Conservation (phyloP, 371 early-diverging fungal genomes). For the Chytridium lagenaria region DNA sequence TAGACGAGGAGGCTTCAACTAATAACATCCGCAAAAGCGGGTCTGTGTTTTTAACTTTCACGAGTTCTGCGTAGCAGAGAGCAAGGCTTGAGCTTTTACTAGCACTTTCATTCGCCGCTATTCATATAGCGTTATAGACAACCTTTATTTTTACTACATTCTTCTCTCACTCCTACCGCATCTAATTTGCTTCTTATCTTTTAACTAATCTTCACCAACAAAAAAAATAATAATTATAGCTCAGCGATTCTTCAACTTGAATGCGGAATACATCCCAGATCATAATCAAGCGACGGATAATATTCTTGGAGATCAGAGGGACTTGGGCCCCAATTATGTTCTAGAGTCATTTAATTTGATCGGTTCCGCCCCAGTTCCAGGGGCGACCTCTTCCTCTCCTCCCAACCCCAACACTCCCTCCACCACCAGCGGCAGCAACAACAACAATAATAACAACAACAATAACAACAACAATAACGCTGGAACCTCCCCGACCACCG, state of each 20-base stretch:
- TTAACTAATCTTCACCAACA: neutral
- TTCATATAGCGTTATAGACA: too few relatives aligned
- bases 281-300: slow-evolving; percentile 13
- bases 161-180: too few relatives aligned
- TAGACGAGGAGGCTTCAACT: too few relatives aligned
- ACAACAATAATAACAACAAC: too few relatives aligned
- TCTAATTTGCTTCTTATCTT: too few relatives aligned
- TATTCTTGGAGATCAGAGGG: neutral
- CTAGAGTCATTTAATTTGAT: neutral
- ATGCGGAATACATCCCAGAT: slow-evolving; percentile 1
- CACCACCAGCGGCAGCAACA: too few relatives aligned
- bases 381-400: neutral
- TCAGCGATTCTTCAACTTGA: neutral
- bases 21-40: neutral
- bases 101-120: too few relatives aligned
- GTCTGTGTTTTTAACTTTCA: neutral
- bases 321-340: slow-evolving; percentile 1
- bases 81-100: too few relatives aligned
- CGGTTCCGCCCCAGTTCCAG: neutral
- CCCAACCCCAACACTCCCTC: neutral
- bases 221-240: neutral
- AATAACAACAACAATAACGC: too few relatives aligned
- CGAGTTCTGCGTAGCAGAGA: too few relatives aligned
- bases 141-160: neutral
- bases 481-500: too few relatives aligned